Evolutionary conservation across 371 early-diverging fungal species (phyloP), one percentile per base, ranked within the genome.

Genomic region (Mortierella sp.): DNA sequence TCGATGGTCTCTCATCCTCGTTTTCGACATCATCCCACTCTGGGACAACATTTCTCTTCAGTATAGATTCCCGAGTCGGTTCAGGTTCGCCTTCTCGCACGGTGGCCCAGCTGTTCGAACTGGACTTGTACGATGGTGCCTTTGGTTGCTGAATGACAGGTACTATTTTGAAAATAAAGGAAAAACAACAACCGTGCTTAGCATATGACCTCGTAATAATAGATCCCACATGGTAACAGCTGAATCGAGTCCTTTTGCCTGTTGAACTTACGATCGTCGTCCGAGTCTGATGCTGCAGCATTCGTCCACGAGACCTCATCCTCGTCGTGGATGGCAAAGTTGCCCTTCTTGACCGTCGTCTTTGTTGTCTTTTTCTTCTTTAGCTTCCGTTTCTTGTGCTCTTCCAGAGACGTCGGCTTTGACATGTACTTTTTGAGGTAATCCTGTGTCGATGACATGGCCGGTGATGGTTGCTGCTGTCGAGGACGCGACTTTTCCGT

Each of bases 311-410:
- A 86, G 34, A 74, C 74, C 37, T 88, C 89, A 43, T 90, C 91
- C 40, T 91, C 91, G 82, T 90, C 92, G 29, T 90, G 86, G 71
- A 91, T 90, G 52, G 88, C 90, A 73, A 90, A 80, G 67, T 89
- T 90, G 66, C 90, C 90, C 70, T 83, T 86, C 26, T 76, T 85
- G 19, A 89, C 70, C 10, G 71, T 68, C 5, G 71, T 31, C 65
- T 75, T 71, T 40, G 71, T 45, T 34, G 65, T 52, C 44, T 82
- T 79, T 39, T 81, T 87, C 71, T 84, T 81, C 67, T 88, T 88
- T 48, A 86, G 86, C 68, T 79, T 86, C 63, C 85, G 80, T 64
- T 85, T 89, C 80, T 89, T 88, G 68, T 88, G 86, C 24, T 87
- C 87, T 41, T 86, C 80, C 43, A 75, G 41, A 8, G 84, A 83